Evolutionary conservation across 208 protist genomes (phyloP), one percentile per base, ranked within the genome.

Genomic region (Leishmania tarentolae): DNA sequence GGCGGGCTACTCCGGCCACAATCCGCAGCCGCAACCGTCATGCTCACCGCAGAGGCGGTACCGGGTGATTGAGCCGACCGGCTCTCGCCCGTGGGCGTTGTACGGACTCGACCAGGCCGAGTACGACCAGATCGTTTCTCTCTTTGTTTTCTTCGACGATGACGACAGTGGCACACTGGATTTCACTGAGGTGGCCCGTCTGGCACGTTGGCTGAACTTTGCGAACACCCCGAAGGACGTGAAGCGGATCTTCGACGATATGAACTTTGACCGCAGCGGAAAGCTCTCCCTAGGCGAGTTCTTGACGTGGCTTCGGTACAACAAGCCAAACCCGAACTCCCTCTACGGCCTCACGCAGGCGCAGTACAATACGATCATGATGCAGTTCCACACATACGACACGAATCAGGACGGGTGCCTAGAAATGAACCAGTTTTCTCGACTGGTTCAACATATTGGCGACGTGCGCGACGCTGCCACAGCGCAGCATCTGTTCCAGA

Each of bases 311-410:
- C 80, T 95, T 53, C 63, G 81, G 46, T 74, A 95, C 80, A 93
- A 96, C 87, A 91, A 91, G 76, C 94, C 94, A 4, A 88, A 95
- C 76, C 92, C 94, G 40, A 75, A 90, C 56, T 73, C 87, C 1
- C 84, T 95, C 24, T 97, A 97, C 74, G 92, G 92, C 2, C 83
- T 96, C 13, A 91, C 89, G 35, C 92, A 96, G 76, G 66, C 87
- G 21, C 88, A 97, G 76, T 97, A 97, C 88, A 93, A 95, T 79
- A 92, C 89, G 28, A 87, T 96, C 46, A 94, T 97, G 92, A 94
- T 97, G 88, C 92, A 97, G 79, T 96, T 96, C 76, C 92, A 88
- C 80, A 81, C 77, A 35, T 95, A 94, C 86, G 91, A 96, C 81
- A 81, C 37, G 53, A 88, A 96, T 61, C 87, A 94, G 53, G 90